Evolutionary conservation across 768 basidiomycete species (phyloP), one percentile per base, ranked within the genome.

Genomic region (Naganishia antarctica): DNA sequence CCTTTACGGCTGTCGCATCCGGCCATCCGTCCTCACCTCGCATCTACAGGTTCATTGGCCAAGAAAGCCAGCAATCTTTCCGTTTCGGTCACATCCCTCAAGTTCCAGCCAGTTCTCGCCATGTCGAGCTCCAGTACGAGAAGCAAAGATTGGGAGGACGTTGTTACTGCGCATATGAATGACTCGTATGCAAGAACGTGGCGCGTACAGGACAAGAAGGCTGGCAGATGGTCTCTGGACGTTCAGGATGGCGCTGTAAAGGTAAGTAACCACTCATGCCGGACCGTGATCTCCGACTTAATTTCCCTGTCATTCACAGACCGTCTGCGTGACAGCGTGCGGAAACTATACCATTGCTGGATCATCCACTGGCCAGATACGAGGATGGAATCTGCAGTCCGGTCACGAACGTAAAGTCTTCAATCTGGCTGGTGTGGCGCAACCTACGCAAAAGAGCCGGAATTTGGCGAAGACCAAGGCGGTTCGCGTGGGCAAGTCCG

Each of bases 381-480:
- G 85, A 64, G 87, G 93, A 87, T 98, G 91, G 88, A 99, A 97
- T 74, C 85, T 99, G 86, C 94, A 99, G 77, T 91, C 89, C 3
- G 96, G 96, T 1, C 83, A 92, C 64, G 83, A 84, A 70, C 82
- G 94, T 47, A 89, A 88, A 78, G 81, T 83, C 1, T 97, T 89
- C 74, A 80, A 81, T 66, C 72, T 94, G 4, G 68, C 59, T 21
- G 76, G 76, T 15, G 60, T 48, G 2, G 32, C 64, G 0, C 61
- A 71, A 9, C 72, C 75, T 9, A 66, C 61, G 18, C 48, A 43
- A 15, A 70, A 68, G 40, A 63, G 64, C 73, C 78, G 51, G 57
- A 53, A 57, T 13, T 26, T 59, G 23, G 66, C 64, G 40, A 26
- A 23, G 82, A 82, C 74, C 75, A 78, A 69, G 79, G 81, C 65